These are phyloP conservation scores for Chrysanthemum seticuspe DNA, from an alignment of 129 eudicot species.

Conservation along the genomic window DNA sequence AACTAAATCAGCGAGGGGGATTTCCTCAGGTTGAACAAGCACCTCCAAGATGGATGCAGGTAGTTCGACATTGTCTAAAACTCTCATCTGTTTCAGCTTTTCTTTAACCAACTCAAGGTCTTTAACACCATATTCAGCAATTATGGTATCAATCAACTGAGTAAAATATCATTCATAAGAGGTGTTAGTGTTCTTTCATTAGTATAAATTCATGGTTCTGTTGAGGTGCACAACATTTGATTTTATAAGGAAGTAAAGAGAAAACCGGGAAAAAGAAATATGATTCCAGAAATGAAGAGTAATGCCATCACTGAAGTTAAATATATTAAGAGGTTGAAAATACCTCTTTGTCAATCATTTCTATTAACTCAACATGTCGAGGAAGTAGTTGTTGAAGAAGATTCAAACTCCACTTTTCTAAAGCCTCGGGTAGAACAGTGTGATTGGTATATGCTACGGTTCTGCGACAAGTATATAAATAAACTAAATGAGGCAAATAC, in stretches of 20 bases:
- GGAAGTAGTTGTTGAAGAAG: slow-evolving; percentile 79
- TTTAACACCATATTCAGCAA: slow-evolving; percentile 65
- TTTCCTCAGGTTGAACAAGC: slow-evolving; percentile 52
- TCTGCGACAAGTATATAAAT: slow-evolving; percentile 33
- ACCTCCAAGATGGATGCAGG: slow-evolving; percentile 55
- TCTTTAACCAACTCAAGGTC: slow-evolving; percentile 70
- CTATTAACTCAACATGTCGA: slow-evolving; percentile 81
- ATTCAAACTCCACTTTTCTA: slow-evolving; percentile 84
- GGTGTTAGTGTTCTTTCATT: background rate
- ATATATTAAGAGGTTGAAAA: background rate
- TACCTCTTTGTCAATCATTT: slow-evolving; percentile 71
- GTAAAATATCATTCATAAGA: slow-evolving; percentile 7
- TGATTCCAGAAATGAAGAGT: background rate
- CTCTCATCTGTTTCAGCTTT: slow-evolving; percentile 69
- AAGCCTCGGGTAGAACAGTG: slow-evolving; percentile 92
- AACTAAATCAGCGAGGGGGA: slow-evolving; percentile 25
- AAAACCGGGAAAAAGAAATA: slow-evolving; percentile 3
- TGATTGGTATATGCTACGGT: slow-evolving; percentile 92
- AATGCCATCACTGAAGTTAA: slow-evolving; percentile 5
- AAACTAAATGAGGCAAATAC: background rate
- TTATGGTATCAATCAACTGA: slow-evolving; percentile 64
- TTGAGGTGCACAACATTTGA: slow-evolving; percentile 12
- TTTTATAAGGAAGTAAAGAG: background rate
- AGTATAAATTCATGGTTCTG: no score
- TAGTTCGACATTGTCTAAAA: slow-evolving; percentile 73